Conservation (phyloP, 2,329 filamentous ascomycete genomes). For the Aspergillus novofumigatus region DNA sequence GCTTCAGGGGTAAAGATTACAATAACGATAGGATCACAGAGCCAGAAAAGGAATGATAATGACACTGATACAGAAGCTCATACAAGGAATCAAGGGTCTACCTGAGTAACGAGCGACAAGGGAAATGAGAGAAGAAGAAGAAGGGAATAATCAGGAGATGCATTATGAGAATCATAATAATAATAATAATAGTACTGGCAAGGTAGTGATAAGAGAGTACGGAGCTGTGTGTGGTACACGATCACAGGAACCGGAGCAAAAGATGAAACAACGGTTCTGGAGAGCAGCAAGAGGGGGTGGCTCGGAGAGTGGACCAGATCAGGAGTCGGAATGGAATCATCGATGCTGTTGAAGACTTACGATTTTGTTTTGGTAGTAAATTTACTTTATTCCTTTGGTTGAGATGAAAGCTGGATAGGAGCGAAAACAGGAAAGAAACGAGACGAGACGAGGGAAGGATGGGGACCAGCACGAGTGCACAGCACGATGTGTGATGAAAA, state of each 20-base stretch:
- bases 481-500: neutral
- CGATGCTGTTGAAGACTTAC: neutral
- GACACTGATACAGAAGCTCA: neutral
- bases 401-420: neutral
- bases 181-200: neutral
- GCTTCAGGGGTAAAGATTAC: constrained; percentile 7
- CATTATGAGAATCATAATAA: neutral
- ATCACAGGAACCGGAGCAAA: neutral
- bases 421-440: neutral
- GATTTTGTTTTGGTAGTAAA: neutral
- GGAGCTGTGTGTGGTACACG: neutral
- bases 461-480: neutral
- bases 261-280: neutral
- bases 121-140: neutral
- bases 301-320: neutral
- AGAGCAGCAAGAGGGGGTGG: neutral
- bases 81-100: neutral
- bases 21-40: constrained; percentile 4
- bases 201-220: neutral
- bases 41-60: constrained; percentile 3
- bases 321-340: too few species aligned
- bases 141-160: neutral
- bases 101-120: neutral
- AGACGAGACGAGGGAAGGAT: neutral
- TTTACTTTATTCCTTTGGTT: neutral